Conservation (phyloP, 2,329 filamentous ascomycete species). For the Alternaria brassicicola region DNA sequence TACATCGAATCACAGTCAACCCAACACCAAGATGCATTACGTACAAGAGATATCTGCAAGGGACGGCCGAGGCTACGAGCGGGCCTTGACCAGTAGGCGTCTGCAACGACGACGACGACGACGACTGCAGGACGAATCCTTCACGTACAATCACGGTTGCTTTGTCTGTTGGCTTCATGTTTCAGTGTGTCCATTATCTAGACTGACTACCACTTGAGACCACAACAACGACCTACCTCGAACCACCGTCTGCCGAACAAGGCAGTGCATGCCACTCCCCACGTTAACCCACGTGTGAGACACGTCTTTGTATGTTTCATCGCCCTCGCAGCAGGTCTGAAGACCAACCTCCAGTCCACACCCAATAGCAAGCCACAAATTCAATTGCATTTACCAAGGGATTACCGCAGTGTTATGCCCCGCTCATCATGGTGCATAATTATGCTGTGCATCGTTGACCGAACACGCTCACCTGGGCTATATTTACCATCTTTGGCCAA, state of each 20-base stretch:
- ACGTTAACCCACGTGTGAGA: conserved; percentile 8
- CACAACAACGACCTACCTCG: neutral
- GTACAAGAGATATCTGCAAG: neutral
- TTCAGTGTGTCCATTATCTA: neutral
- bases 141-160: neutral
- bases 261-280: conserved; percentile 12
- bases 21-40: neutral
- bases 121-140: conserved; percentile 2
- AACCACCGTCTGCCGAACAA: neutral
- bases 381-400: conserved; percentile 12
- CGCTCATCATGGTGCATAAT: conserved; percentile 19
- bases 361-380: conserved; percentile 3
- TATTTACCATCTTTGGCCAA: conserved; percentile 22
- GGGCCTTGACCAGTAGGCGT: neutral
- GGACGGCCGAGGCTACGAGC: neutral
- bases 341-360: conserved; percentile 6
- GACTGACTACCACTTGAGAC: neutral
- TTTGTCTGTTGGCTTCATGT: conserved; percentile 1
- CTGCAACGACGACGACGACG: no score
- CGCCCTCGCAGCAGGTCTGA: conserved; percentile 12
- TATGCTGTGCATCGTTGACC: conserved; percentile 17
- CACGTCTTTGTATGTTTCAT: conserved; percentile 16
- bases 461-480: conserved; percentile 21
- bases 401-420: conserved; percentile 15
- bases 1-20: neutral